phyloP scores from a whole-genome alignment of 2,329 filamentous ascomycete species.

The Pseudogymnoascus sp. region DNA sequence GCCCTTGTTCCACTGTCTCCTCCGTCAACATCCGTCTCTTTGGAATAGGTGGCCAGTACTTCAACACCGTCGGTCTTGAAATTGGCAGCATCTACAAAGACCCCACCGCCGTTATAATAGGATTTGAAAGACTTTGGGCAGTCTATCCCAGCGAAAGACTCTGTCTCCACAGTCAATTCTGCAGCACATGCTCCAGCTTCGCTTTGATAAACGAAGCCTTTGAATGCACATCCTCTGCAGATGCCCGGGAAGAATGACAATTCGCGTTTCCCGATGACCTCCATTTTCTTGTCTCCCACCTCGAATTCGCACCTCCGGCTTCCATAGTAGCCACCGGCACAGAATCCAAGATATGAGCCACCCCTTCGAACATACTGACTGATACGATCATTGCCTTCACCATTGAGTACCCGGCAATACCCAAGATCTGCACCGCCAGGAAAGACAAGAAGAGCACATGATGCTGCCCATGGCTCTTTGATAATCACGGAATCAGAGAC shows the following conservation, averaged over 20 bases:
- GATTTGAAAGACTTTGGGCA: constrained; percentile 54
- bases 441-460: constrained; percentile 83
- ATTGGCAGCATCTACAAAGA: constrained; percentile 73
- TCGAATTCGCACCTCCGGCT: constrained; percentile 81
- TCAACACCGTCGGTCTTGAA: constrained; percentile 60
- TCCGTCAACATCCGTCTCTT: constrained; percentile 66
- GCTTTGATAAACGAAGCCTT: constrained; percentile 82
- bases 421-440: constrained; percentile 91
- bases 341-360: constrained; percentile 82
- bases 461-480: constrained; percentile 83
- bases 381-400: constrained; percentile 77
- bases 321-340: constrained; percentile 91
- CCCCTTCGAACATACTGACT: constrained; percentile 76
- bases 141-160: constrained; percentile 36
- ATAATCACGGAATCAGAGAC: constrained; percentile 70
- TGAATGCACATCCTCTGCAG: constrained; percentile 79
- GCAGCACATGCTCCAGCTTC: constrained; percentile 75
- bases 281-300: constrained; percentile 69
- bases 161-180: constrained; percentile 55
- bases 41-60: constrained; percentile 71
- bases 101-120: constrained; percentile 92
- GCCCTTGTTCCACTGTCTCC: constrained; percentile 67
- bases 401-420: constrained; percentile 83
- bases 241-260: constrained; percentile 80
- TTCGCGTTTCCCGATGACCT: constrained; percentile 79